Base-by-base conservation (phyloP, 2,329 filamentous ascomycete species). In the Diaporthe ilicicola region DNA sequence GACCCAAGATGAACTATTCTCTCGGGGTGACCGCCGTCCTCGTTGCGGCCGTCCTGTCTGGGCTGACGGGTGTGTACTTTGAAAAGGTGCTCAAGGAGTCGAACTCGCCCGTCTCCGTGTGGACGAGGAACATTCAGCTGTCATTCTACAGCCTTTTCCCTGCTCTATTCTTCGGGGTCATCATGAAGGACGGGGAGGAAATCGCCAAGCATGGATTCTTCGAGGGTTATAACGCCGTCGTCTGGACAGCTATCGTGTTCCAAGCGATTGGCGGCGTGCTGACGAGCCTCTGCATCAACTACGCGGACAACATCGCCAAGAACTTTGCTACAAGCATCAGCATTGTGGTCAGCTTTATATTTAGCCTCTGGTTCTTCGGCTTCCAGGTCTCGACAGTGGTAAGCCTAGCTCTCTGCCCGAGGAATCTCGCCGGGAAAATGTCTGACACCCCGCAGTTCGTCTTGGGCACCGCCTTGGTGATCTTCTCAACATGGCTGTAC, bases 101-200 rank as follows among this genome's bases (percentile, higher is more conserved):
- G n/a, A 87, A 89, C 0, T 87, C 88, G 2, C 88, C 90, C 59
- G 91, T 91, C 7, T 95, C 94, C 0, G 87, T 98, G 17, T 99
- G 96, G 96, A 91, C 96, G 53, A 91, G 96, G 73, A 99, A 98
- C 79, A 92, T 98, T 56, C 96, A 99, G 81, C 85, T 99, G 29
- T 95, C 94, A 0, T 93, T 98, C 78, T 99, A 97, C 83, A 97
- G 95, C 1, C 85, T 98, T 1, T 95, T 98, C 76, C 94, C 95
- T 0, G 93, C 95, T 0, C 85, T 98, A 0, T 90, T 98, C 70
- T 87, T 97, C 66, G 96, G 95, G 1, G 92, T 98, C 7, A 83
- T 97, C 3, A 93, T 93, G 82, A 93, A 94, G 74, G 96, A 99
- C 75, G 96, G 95, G 32, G 89, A 91, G 72, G 91, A 93, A 50